A percentile compares a stretch with the other conserved stretches of the same genome.
These are phyloP conservation scores for Beauveria medogensis DNA, from an alignment of 2,329 filamentous ascomycete species.

Conservation along the genomic window DNA sequence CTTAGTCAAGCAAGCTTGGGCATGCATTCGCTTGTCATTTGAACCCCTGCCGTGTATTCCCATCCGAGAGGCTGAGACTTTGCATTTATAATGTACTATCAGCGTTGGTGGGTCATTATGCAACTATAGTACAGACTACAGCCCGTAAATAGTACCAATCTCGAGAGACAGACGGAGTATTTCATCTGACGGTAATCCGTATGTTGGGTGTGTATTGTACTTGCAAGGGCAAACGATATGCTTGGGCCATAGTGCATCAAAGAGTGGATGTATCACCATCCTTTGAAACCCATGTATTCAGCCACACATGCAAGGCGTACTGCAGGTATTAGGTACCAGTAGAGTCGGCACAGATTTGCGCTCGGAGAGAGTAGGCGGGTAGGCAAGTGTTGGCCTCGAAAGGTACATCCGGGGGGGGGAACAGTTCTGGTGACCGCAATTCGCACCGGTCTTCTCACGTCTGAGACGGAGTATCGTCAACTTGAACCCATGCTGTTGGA, in stretches of 20 bases:
- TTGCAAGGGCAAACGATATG: background rate
- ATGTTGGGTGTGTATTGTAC: background rate
- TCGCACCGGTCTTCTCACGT: background rate
- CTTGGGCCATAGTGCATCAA: background rate
- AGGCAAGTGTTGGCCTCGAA: background rate
- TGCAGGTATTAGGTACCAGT: too few species aligned
- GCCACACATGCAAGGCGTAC: background rate
- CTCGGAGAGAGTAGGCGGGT: background rate
- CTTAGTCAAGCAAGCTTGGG: background rate
- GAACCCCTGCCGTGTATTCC: background rate
- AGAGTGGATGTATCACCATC: background rate
- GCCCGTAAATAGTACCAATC: too few species aligned
- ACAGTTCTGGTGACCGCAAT: background rate
- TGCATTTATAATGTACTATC: too few species aligned
- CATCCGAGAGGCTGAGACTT: background rate
- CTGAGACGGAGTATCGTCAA: background rate
- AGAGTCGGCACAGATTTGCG: background rate
- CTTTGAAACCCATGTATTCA: background rate
- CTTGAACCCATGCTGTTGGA: background rate
- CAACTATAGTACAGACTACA: too few species aligned
- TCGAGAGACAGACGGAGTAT: background rate
- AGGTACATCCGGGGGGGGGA: background rate
- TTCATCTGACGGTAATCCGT: too few species aligned
- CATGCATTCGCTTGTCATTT: background rate
- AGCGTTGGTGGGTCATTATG: too few species aligned